phyloP scores from a whole-genome alignment of 805 yeast species.

The Candida dendrica region DNA sequence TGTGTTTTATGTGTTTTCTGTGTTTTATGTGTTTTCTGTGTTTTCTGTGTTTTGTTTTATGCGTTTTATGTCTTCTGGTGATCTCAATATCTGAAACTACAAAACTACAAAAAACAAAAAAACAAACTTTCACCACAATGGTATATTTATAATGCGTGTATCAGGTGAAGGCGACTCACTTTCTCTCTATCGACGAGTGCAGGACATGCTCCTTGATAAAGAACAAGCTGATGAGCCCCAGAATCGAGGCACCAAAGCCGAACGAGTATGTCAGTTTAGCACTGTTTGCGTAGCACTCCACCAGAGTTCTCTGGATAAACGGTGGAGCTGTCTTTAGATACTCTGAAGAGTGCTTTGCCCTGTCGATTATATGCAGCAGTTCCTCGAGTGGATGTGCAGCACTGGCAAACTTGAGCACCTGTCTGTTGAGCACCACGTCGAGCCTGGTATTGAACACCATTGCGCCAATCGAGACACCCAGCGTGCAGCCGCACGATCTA shows the following conservation, averaged over 20 bases:
- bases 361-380: conserved; percentile 23
- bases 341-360: conserved; percentile 44
- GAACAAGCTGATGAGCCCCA: conserved; percentile 35
- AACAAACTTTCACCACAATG: too few species aligned
- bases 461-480: conserved; percentile 68
- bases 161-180: too few species aligned
- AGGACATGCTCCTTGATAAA: conserved; percentile 50
- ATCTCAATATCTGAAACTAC: too few species aligned
- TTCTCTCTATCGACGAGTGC: conserved; percentile 38
- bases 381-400: conserved; percentile 13
- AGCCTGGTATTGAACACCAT: conserved; percentile 55
- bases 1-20: too few species aligned
- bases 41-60: too few species aligned
- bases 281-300: conserved; percentile 39
- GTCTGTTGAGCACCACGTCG: conserved; percentile 18
- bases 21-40: too few species aligned
- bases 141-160: too few species aligned
- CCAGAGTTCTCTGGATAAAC: conserved; percentile 31
- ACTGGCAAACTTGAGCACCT: conserved; percentile 12
- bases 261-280: conserved; percentile 43
- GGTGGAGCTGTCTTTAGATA: conserved; percentile 43
- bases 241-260: conserved; percentile 31
- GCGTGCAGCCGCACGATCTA: conserved; percentile 79
- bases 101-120: too few species aligned
- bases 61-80: too few species aligned